Conservation (phyloP, 2,329 filamentous ascomycete genomes). For the Fusarium luffae region DNA sequence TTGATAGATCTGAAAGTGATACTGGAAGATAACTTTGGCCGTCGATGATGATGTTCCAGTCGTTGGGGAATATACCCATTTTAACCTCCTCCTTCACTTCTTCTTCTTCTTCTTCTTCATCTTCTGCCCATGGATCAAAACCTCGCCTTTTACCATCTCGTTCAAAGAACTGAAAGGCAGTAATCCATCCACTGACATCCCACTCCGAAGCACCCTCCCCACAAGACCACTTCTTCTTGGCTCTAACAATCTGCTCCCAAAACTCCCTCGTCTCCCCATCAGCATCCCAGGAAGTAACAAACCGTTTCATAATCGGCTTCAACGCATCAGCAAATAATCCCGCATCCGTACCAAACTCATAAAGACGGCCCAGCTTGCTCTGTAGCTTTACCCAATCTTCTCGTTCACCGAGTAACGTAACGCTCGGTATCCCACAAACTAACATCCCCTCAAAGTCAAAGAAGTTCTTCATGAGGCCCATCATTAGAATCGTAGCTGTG, state of each 20-base stretch:
- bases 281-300: constrained; percentile 57
- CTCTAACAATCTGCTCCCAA: constrained; percentile 57
- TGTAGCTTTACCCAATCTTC: constrained; percentile 56
- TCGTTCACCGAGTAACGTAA: constrained; percentile 54
- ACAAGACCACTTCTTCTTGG: constrained; percentile 47
- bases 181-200: constrained; percentile 60
- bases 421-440: constrained; percentile 57
- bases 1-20: constrained; percentile 47
- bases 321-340: constrained; percentile 53
- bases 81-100: not conserved
- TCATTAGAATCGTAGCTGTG: constrained; percentile 57
- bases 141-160: constrained; percentile 46
- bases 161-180: constrained; percentile 60
- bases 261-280: constrained; percentile 51
- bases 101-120: not conserved
- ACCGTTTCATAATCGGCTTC: constrained; percentile 56
- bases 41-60: constrained; percentile 42
- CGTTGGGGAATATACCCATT: constrained; percentile 1
- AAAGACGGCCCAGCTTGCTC: constrained; percentile 55
- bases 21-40: constrained; percentile 47
- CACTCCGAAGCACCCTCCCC: constrained; percentile 49
- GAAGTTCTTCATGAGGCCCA: constrained; percentile 57
- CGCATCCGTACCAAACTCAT: constrained; percentile 57
- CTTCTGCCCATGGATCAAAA: not conserved
- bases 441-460: constrained; percentile 52